These are phyloP conservation scores for Raddia guianensis DNA, from an alignment of 176 grass and related monocot genomes.

Conservation along the genomic window DNA sequence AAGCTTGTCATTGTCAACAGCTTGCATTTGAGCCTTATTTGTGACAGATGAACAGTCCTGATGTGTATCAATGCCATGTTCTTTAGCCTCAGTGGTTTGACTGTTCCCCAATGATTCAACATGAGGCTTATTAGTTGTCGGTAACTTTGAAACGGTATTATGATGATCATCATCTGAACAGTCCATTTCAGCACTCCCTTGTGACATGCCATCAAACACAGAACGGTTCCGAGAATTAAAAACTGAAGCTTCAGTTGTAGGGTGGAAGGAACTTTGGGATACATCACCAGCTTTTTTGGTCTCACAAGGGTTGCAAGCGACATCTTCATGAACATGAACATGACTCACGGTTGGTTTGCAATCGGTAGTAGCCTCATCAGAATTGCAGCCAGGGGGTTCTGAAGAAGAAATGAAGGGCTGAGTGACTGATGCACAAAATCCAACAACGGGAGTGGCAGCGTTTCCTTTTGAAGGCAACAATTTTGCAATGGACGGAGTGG, in stretches of 20 bases:
- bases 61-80: slow-evolving; percentile 6
- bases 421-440: slow-evolving; percentile 27
- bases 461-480: slow-evolving; percentile 20
- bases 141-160: slow-evolving; percentile 36
- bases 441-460: slow-evolving; percentile 20
- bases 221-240: slow-evolving; percentile 22
- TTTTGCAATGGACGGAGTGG: slow-evolving; percentile 7
- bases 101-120: slow-evolving; percentile 22
- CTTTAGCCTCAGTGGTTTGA: slow-evolving; percentile 25
- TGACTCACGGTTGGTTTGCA: slow-evolving; percentile 24
- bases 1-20: slow-evolving; percentile 14
- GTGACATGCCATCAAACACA: slow-evolving; percentile 51
- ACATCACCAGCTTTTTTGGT: slow-evolving; percentile 15
- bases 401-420: slow-evolving; percentile 15
- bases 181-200: slow-evolving; percentile 66
- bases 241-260: slow-evolving; percentile 26
- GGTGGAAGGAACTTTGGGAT: slow-evolving; percentile 30
- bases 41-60: slow-evolving; percentile 39
- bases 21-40: slow-evolving; percentile 19
- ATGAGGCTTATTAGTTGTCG: slow-evolving; percentile 28
- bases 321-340: slow-evolving; percentile 17
- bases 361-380: slow-evolving; percentile 12
- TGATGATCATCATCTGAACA: slow-evolving; percentile 54
- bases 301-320: slow-evolving; percentile 12
- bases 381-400: slow-evolving; percentile 26